Evolutionary conservation across 2,329 filamentous ascomycete species (phyloP).

Genomic region (Colletotrichum agaves): DNA sequence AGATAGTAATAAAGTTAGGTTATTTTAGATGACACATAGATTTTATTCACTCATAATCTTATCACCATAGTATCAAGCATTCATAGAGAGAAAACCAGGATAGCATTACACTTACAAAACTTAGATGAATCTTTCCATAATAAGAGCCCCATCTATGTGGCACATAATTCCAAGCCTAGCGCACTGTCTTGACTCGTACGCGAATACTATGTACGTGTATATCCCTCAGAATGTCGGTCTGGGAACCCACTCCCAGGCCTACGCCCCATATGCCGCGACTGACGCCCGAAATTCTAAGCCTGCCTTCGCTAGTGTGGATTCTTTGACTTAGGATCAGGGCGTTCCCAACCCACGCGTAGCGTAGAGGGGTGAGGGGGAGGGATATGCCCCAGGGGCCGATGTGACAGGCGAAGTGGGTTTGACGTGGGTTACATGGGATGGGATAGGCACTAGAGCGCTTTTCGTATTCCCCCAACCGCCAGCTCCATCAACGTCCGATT

Average conservation of each 20-base stretch:
- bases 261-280: not conserved
- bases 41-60: too few species aligned
- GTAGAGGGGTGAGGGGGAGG: not conserved
- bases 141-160: not conserved
- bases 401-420: not conserved
- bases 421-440: slow-evolving; percentile 1
- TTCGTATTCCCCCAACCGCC: not conserved
- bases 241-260: not conserved
- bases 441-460: not conserved
- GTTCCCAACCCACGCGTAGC: not conserved
- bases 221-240: slow-evolving; percentile 1
- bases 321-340: not conserved
- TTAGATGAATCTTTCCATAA: not conserved
- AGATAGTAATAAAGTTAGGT: too few species aligned
- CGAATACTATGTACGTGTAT: not conserved
- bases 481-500: slow-evolving; percentile 1
- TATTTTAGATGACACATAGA: too few species aligned
- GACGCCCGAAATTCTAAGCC: not conserved
- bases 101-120: not conserved
- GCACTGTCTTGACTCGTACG: slow-evolving; percentile 6
- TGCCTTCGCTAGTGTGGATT: not conserved
- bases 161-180: not conserved
- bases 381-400: slow-evolving; percentile 1
- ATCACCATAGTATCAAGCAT: too few species aligned
- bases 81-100: too few species aligned